Evolutionary conservation across 23 red algal genomes (phyloP), one percentile per base, ranked within the genome.

Genomic region (Cyanidium caldarium): DNA sequence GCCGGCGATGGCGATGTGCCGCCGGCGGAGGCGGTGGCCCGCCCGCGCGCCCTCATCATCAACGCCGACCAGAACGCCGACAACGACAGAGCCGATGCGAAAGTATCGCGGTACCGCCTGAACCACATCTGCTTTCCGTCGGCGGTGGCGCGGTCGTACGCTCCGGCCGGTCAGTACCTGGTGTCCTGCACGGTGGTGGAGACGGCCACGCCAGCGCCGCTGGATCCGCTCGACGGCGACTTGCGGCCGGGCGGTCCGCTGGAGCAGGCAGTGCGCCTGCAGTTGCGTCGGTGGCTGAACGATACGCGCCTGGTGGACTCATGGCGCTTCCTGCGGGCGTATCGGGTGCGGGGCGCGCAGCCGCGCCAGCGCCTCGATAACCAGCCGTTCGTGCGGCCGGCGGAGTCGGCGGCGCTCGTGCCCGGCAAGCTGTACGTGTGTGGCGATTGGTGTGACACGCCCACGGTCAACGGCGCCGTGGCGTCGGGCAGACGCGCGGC

Each of bases 101-200:
- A n/a, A n/a, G 75, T 66, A 15, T 69, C 67, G 5, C 75, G 37
- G 2, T 46, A 2, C 10, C 34, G 39, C 12, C 77, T 98, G 33
- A 89, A 89, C 58, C 84, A 98, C 57, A 57, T 89, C 71, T 85
- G 77, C 39, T 82, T 98, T 30, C 84, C 84, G 10, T 67, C 73
- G 14, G 39, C 70, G 28, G 82, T 98, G 1, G 68, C 68, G 14
- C 68, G 57, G n/a, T 57, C 46, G 16, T 88, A 85, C 44, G 92
- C 92, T 1, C 92, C 92, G 12, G 46, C 46, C 0, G 80, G 76
- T 1, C 68, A 74, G 72, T 72, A 72, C 0, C 74, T 98, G 26
- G 74, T 98, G 42, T 88, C 83, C 2, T 73, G 69, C 2, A 88
- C 79, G 31, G 76, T 98, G 0, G 77, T 82, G 5, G 75, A 70